These are phyloP conservation scores for Ascomycota sp. DNA, from an alignment of 2,329 filamentous ascomycete genomes.

Conservation along the genomic window DNA sequence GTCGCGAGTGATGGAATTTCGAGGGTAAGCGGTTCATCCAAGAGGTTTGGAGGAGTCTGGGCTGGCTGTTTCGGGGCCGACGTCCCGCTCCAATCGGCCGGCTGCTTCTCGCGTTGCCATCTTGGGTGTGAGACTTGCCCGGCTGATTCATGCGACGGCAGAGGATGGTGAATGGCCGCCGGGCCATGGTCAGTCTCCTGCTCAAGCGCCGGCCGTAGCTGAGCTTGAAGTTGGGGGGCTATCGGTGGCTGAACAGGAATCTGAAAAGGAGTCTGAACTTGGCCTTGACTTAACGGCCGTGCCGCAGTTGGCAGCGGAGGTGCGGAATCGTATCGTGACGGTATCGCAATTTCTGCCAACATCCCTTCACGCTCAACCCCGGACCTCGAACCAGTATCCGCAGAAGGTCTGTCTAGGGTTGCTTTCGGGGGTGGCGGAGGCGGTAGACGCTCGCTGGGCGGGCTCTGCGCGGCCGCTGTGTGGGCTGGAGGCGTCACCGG, in stretches of 20 bases:
- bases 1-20: constrained; percentile 24
- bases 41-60: constrained; percentile 21
- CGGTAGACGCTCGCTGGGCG: constrained; percentile 18
- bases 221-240: constrained; percentile 1
- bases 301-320: constrained; percentile 20
- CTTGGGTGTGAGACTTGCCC: constrained; percentile 5
- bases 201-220: not conserved
- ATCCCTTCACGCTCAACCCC: not conserved
- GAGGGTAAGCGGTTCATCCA: constrained; percentile 34
- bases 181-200: not conserved
- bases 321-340: constrained; percentile 24
- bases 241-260: not conserved
- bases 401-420: constrained; percentile 5
- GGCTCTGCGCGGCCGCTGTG: constrained; percentile 13
- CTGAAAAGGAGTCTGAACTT: constrained; percentile 4
- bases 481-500: constrained; percentile 51
- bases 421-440: constrained; percentile 28
- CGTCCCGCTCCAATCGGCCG: constrained; percentile 3
- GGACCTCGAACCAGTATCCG: constrained; percentile 6
- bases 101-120: constrained; percentile 4
- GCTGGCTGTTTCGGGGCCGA: not conserved
- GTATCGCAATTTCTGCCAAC: constrained; percentile 4
- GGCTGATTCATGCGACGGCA: constrained; percentile 1
- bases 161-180: not conserved
- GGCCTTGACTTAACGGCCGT: constrained; percentile 1